Evolutionary conservation across 2,329 filamentous ascomycete genomes (phyloP).

Genomic region (Talaromyces sp.): DNA sequence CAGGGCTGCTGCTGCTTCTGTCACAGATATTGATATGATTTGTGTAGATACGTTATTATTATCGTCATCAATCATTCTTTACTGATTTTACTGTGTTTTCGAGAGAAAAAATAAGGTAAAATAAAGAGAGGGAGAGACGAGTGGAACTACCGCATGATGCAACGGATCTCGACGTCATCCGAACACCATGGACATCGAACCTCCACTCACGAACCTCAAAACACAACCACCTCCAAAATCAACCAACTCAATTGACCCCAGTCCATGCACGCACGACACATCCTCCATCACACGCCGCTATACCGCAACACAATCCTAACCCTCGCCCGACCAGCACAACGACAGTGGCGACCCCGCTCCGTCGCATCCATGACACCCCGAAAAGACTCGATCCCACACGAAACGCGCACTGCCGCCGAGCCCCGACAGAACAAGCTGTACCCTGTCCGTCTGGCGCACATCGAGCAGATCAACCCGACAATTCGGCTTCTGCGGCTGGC

Average conservation of each 20-base stretch:
- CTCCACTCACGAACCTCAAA: background rate
- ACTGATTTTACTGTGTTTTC: too few species aligned
- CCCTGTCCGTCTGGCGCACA: conserved; percentile 54
- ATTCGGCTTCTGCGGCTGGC: conserved; percentile 65
- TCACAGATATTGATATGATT: background rate
- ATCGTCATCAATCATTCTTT: too few species aligned
- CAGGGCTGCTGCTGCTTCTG: background rate
- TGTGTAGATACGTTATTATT: background rate
- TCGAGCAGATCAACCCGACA: conserved; percentile 61
- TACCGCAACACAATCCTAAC: background rate
- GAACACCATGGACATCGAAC: background rate
- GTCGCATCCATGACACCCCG: conserved; percentile 19
- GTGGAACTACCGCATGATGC: too few species aligned
- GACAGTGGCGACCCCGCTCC: background rate
- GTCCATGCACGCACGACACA: background rate
- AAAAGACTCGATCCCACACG: conserved; percentile 48
- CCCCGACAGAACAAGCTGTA: conserved; percentile 64
- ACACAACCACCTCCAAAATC: too few species aligned
- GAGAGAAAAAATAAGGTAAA: too few species aligned
- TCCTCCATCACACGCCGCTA: background rate
- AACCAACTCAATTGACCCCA: background rate
- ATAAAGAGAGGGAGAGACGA: too few species aligned
- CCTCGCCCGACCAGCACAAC: background rate
- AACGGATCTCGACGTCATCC: too few species aligned
- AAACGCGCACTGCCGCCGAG: conserved; percentile 68